phyloP scores from a whole-genome alignment of 352 stramenopile species.

The Globisporangium takayamanum region DNA sequence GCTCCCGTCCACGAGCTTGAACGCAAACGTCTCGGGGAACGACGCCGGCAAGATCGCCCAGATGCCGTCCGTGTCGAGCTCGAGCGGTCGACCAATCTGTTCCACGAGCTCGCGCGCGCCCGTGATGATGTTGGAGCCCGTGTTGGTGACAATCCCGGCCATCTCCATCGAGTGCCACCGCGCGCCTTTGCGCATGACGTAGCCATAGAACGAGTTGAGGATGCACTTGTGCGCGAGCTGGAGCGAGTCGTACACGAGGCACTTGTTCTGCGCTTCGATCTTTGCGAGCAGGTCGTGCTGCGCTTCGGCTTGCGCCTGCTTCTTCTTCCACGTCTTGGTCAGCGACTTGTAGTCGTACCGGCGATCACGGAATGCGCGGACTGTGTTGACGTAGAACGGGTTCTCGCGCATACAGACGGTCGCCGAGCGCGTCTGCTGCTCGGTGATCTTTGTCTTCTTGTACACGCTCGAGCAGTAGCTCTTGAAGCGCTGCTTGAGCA shows the following conservation, averaged over 20 bases:
- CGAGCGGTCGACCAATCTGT: conserved; percentile 94
- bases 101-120: conserved; percentile 91
- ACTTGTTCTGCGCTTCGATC: conserved; percentile 84
- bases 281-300: conserved; percentile 82
- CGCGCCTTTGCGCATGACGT: conserved; percentile 99
- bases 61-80: conserved; percentile 99
- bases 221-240: conserved; percentile 99
- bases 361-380: conserved; percentile 97
- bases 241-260: conserved; percentile 96
- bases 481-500: conserved; percentile 81
- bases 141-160: conserved; percentile 99
- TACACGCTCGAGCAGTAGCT: conserved; percentile 97
- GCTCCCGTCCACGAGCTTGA: conserved; percentile 64
- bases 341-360: conserved; percentile 99
- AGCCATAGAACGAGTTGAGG: conserved; percentile 98
- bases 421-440: conserved; percentile 91
- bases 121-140: conserved; percentile 97
- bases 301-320: conserved; percentile 68
- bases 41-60: conserved; percentile 98
- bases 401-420: conserved; percentile 99
- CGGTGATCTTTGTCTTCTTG: conserved; percentile 96
- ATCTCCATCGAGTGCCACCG: conserved; percentile 99
- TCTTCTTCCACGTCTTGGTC: conserved; percentile 94
- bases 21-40: conserved; percentile 97
- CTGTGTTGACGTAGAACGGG: conserved; percentile 99